Percentiles rank a stretch among this genome's conserved stretches.
Conservation (phyloP, 2,329 filamentous ascomycete species). For the Diaporthe ilicicola region DNA sequence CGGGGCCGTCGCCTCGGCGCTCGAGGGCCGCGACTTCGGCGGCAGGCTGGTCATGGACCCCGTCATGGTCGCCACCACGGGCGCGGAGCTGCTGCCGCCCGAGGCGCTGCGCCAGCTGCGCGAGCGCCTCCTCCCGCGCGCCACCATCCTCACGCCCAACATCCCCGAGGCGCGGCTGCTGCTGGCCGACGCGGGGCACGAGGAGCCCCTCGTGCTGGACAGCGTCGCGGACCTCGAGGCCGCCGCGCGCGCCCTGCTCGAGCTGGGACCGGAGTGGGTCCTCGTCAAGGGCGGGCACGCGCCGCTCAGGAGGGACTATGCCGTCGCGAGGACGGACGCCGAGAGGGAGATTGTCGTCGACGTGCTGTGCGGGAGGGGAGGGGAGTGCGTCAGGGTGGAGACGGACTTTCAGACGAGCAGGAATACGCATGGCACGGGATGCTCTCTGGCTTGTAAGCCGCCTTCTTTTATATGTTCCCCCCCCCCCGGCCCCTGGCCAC, state of each 20-base stretch:
- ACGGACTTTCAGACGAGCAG: constrained; percentile 75
- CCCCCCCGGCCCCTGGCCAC: not conserved
- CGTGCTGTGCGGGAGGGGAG: constrained; percentile 71
- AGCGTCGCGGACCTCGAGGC: constrained; percentile 72
- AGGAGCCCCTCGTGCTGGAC: constrained; percentile 58
- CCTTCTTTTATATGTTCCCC: not conserved
- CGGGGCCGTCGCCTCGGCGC: constrained; percentile 70
- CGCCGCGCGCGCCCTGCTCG: constrained; percentile 72
- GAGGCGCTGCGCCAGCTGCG: constrained; percentile 70
- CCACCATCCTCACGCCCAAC: constrained; percentile 79
- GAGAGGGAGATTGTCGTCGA: constrained; percentile 78
- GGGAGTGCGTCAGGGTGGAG: constrained; percentile 69
- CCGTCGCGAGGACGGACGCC: constrained; percentile 63
- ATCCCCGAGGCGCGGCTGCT: constrained; percentile 77
- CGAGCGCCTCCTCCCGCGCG: constrained; percentile 67
- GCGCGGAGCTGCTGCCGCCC: constrained; percentile 71
- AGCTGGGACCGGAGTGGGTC: constrained; percentile 79
- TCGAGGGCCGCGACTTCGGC: constrained; percentile 64
- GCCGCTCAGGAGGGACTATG: constrained; percentile 74
- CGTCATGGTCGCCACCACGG: constrained; percentile 91
- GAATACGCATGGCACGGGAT: constrained; percentile 95
- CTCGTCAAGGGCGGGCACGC: constrained; percentile 91
- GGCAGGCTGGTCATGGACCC: constrained; percentile 75
- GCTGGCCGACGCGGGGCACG: constrained; percentile 59
- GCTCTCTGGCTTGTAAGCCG: constrained; percentile 83